phyloP scores from a whole-genome alignment of 1,284 basidiomycete species.

The Hemileia vastatrix region DNA sequence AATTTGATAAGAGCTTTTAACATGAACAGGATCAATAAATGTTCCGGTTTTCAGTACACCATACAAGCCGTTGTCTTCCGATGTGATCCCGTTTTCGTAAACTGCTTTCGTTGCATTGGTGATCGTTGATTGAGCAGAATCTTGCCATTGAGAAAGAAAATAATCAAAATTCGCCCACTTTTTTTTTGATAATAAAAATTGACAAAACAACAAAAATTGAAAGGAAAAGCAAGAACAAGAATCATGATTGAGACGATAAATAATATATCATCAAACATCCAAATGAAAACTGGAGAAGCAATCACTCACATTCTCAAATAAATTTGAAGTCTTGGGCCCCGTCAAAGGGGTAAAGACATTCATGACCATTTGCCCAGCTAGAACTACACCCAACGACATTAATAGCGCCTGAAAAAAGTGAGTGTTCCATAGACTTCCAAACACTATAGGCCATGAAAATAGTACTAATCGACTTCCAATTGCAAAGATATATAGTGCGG shows the following conservation, averaged over 20 bases:
- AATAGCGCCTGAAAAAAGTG: too few species aligned
- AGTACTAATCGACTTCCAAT: conserved; percentile 3
- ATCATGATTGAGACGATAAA: too few species aligned
- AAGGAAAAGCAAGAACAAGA: neutral
- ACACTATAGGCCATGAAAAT: too few species aligned
- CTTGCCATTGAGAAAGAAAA: conserved; percentile 6
- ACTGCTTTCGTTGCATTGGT: neutral
- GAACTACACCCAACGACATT: conserved; percentile 3
- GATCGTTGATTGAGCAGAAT: neutral
- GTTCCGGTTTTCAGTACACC: conserved; percentile 12
- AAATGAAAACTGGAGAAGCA: too few species aligned
- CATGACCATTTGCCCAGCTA: conserved; percentile 1
- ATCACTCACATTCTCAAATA: conserved; percentile 15
- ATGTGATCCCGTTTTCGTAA: conserved; percentile 10
- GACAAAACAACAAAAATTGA: neutral
- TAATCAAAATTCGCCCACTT: conserved; percentile 15
- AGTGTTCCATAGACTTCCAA: too few species aligned
- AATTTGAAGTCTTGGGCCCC: conserved; percentile 3
- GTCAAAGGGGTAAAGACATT: neutral
- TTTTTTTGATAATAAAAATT: neutral
- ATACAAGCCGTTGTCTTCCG: neutral
- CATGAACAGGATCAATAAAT: conserved; percentile 9
- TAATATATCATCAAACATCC: too few species aligned
- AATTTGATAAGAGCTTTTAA: conserved; percentile 12
- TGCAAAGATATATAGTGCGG: conserved; percentile 3